These are phyloP conservation scores for Fusarium graminum DNA, from an alignment of 2,329 filamentous ascomycete genomes.

Conservation along the genomic window DNA sequence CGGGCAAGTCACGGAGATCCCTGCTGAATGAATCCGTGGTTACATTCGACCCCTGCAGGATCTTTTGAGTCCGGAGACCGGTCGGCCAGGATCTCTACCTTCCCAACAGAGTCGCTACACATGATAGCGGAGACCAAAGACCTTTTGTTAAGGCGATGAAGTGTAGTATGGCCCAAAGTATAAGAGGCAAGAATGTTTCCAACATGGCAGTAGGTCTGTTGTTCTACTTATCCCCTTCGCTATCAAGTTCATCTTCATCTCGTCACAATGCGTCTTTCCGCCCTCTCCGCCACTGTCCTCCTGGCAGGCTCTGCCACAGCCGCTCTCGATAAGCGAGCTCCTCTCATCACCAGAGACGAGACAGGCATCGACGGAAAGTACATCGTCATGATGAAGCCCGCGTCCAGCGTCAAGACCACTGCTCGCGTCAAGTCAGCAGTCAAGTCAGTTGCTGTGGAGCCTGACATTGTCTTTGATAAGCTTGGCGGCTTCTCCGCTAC, in stretches of 20 bases:
- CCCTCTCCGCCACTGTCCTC: conserved; percentile 1
- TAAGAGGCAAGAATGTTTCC: not conserved
- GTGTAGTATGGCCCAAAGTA: not conserved
- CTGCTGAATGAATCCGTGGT: not conserved
- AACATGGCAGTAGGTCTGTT: not conserved
- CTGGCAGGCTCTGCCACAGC: conserved; percentile 3
- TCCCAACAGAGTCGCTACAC: conserved; percentile 1
- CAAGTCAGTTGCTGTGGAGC: not conserved
- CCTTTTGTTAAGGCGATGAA: conserved; percentile 6
- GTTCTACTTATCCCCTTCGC: not conserved
- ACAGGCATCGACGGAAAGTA: conserved; percentile 12
- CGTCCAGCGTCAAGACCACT: not conserved
- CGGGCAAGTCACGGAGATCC: not conserved
- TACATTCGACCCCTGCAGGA: not conserved
- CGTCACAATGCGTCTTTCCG: conserved; percentile 3
- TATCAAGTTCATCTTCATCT: not conserved
- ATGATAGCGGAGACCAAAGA: conserved; percentile 1
- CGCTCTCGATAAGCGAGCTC: conserved; percentile 5
- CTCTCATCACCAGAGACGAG: conserved; percentile 3
- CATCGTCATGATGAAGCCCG: conserved; percentile 21
- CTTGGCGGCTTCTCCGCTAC: conserved; percentile 12
- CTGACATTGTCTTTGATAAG: conserved; percentile 12
- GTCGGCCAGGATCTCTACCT: conserved; percentile 5
- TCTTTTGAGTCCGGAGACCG: not conserved
- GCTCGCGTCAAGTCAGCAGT: not conserved